Conservation (phyloP, 257 asterid genomes). For the Osmanthus fragrans region DNA sequence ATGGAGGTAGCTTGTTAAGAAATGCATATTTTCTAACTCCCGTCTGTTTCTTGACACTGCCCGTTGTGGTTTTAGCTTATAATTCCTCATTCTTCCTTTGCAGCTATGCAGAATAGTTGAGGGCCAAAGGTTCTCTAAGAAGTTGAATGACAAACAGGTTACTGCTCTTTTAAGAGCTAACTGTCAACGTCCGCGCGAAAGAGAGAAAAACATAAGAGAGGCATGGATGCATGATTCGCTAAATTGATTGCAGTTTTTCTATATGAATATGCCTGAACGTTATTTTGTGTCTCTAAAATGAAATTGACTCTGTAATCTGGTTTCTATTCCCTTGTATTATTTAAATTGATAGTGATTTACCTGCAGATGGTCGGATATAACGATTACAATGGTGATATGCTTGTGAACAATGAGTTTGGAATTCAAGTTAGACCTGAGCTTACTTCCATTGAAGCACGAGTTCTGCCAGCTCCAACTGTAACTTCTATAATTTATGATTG, state of each 20-base stretch:
- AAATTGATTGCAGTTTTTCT: constrained; percentile 5
- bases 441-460: constrained; percentile 65
- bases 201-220: constrained; percentile 36
- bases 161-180: constrained; percentile 61
- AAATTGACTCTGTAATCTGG: neutral
- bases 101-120: constrained; percentile 58
- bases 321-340: neutral
- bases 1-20: constrained; percentile 64
- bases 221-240: constrained; percentile 26
- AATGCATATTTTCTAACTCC: neutral
- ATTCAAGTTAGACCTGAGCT: constrained; percentile 44
- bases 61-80: neutral
- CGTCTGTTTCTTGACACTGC: neutral
- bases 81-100: neutral
- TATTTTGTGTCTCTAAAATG: neutral
- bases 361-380: constrained; percentile 48
- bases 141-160: constrained; percentile 66
- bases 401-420: constrained; percentile 59
- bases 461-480: constrained; percentile 75
- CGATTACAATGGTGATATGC: constrained; percentile 29
- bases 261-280: neutral
- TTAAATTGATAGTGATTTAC: neutral
- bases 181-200: constrained; percentile 56
- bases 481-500: neutral
- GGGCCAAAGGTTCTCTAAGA: constrained; percentile 62